phyloP scores from a whole-genome alignment of 177 flowering plant genomes.

The Vitis hybrid region DNA sequence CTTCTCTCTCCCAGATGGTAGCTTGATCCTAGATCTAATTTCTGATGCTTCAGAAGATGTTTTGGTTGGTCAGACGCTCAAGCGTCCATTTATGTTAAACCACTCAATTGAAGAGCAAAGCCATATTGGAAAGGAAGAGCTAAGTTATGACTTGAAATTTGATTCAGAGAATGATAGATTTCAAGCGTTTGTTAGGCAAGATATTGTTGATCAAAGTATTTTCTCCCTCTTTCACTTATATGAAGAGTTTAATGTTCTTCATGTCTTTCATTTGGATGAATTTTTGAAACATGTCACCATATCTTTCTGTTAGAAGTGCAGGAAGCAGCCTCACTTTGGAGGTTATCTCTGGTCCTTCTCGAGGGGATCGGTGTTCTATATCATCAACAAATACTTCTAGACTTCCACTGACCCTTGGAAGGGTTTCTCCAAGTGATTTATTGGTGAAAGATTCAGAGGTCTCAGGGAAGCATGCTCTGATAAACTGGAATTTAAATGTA shows the following conservation, averaged over 20 bases:
- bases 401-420: slow-evolving; percentile 86
- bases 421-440: slow-evolving; percentile 80
- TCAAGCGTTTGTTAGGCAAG: slow-evolving; percentile 25
- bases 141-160: slow-evolving; percentile 17
- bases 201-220: slow-evolving; percentile 53
- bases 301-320: slow-evolving; percentile 82
- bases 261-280: slow-evolving; percentile 8
- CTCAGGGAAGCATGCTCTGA: slow-evolving; percentile 91
- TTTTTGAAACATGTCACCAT: slow-evolving; percentile 58
- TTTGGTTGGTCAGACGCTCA: slow-evolving; percentile 76
- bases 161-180: slow-evolving; percentile 22
- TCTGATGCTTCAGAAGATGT: slow-evolving; percentile 59
- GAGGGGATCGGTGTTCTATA: slow-evolving; percentile 51
- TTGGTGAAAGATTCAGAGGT: slow-evolving; percentile 79
- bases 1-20: slow-evolving; percentile 45
- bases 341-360: slow-evolving; percentile 84
- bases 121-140: slow-evolving; percentile 37
- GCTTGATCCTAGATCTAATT: slow-evolving; percentile 55
- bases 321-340: slow-evolving; percentile 86
- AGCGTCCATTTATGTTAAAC: slow-evolving; percentile 35
- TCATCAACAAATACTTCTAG: slow-evolving; percentile 53
- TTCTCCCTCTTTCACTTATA: slow-evolving; percentile 22
- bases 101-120: slow-evolving; percentile 43
- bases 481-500: slow-evolving; percentile 85
- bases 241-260: not conserved